These are phyloP conservation scores for Cynanchum wilfordii DNA, from an alignment of 257 asterid species.

Conservation along the genomic window DNA sequence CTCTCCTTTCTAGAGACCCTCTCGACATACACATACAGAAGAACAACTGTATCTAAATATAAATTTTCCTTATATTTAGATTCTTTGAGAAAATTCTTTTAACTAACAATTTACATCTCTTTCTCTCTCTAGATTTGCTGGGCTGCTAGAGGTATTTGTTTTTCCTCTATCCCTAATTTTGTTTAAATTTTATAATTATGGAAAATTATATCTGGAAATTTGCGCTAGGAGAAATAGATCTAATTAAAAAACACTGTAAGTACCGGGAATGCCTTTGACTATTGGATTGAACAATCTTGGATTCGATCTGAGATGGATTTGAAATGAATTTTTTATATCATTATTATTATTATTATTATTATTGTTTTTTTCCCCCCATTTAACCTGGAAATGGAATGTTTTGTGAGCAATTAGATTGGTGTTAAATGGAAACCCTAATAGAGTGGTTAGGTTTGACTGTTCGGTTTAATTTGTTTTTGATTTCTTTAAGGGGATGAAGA, in stretches of 20 bases:
- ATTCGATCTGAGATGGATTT: conserved; percentile 19
- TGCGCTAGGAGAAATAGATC: conserved; percentile 12
- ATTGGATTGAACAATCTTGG: conserved; percentile 4
- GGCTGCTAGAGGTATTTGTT: conserved; percentile 40
- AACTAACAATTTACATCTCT: conserved; percentile 16
- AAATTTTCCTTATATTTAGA: not conserved
- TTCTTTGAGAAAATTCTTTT: not conserved
- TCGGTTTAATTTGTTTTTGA: not conserved
- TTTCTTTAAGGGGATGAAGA: not conserved
- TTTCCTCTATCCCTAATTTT: conserved; percentile 11
- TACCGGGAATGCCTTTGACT: conserved; percentile 16
- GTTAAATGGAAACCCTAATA: conserved; percentile 2
- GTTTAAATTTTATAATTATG: conserved; percentile 13
- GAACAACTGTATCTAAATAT: not conserved
- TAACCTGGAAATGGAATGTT: not conserved
- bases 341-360: no score
- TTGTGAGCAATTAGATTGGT: not conserved
- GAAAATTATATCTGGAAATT: conserved; percentile 8
- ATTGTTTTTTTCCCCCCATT: no score
- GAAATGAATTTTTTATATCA: not conserved
- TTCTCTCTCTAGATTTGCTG: conserved; percentile 54
- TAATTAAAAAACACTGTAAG: conserved; percentile 12
- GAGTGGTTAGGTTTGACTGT: not conserved
- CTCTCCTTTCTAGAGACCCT: conserved; percentile 6
- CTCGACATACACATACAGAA: conserved; percentile 1